Percentiles rank a stretch among this genome's conserved stretches.
Conservation (phyloP, 2,329 filamentous ascomycete genomes). For the Pseudogymnoascus sp. region DNA sequence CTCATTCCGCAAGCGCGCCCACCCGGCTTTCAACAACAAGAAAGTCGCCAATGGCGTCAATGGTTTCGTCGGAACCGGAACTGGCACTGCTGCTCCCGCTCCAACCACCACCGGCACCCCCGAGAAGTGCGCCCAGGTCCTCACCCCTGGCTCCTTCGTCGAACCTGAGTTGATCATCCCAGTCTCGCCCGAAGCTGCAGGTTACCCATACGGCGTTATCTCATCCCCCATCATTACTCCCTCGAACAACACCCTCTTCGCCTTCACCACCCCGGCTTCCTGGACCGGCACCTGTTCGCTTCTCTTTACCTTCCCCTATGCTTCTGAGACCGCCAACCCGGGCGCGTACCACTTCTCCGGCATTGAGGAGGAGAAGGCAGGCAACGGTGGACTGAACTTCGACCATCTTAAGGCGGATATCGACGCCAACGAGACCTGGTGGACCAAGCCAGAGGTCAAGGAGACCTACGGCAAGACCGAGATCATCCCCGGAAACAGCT, state of each 20-base stretch:
- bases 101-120: constrained; percentile 2
- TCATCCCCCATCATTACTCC: constrained; percentile 20
- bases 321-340: constrained; percentile 15
- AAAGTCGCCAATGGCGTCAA: neutral
- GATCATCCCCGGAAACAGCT: constrained; percentile 24
- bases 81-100: neutral
- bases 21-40: constrained; percentile 1
- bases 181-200: constrained; percentile 17
- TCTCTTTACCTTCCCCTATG: constrained; percentile 25
- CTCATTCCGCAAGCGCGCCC: neutral
- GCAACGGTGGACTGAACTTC: constrained; percentile 23
- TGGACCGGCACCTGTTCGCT: constrained; percentile 23
- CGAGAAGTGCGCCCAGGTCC: constrained; percentile 20
- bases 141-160: constrained; percentile 17
- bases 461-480: constrained; percentile 21
- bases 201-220: constrained; percentile 17
- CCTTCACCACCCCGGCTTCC: constrained; percentile 22
- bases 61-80: neutral
- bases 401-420: constrained; percentile 16
- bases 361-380: constrained; percentile 20
- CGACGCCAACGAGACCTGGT: constrained; percentile 17
- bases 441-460: constrained; percentile 14
- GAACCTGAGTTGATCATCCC: constrained; percentile 24
- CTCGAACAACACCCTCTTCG: constrained; percentile 23
- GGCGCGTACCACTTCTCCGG: constrained; percentile 22